Evolutionary conservation across 2,329 filamentous ascomycete species (phyloP).

Genomic region (Ploettnerulaceae sp.): DNA sequence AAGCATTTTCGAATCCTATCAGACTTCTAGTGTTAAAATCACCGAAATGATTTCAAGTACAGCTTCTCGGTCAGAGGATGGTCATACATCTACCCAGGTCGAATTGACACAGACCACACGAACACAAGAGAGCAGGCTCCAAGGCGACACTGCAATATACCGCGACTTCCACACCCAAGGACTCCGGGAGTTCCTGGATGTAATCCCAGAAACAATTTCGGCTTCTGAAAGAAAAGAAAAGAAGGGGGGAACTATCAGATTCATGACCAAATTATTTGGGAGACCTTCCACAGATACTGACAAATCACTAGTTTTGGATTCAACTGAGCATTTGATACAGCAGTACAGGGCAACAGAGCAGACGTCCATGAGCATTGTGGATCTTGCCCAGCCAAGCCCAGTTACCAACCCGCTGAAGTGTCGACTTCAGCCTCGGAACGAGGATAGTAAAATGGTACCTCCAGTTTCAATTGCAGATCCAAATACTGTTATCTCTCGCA

Average conservation of each 20-base stretch:
- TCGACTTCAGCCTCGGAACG: slow-evolving; percentile 12
- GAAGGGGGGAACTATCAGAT: not conserved
- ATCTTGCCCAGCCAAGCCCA: not conserved
- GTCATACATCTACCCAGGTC: not conserved
- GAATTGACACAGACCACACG: not conserved
- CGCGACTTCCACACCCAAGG: not conserved
- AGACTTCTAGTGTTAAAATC: too few relatives aligned
- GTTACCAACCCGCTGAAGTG: slow-evolving; percentile 10
- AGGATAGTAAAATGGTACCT: slow-evolving; percentile 3
- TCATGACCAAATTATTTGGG: not conserved
- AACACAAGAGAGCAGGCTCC: not conserved
- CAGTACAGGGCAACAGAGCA: not conserved
- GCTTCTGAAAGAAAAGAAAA: not conserved
- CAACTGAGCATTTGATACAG: not conserved
- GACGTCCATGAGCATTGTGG: not conserved
- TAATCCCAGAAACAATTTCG: not conserved
- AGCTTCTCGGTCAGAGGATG: not conserved
- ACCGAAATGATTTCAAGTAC: not conserved
- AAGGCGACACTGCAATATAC: not conserved
- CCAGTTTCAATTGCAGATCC: not conserved
- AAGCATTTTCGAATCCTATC: too few relatives aligned
- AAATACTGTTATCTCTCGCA: slow-evolving; percentile 1
- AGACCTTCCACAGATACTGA: not conserved
- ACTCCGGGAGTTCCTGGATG: not conserved
- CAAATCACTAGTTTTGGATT: not conserved